Conservation (phyloP, 2,329 filamentous ascomycete genomes). For the Aspergillus alliaceus region DNA sequence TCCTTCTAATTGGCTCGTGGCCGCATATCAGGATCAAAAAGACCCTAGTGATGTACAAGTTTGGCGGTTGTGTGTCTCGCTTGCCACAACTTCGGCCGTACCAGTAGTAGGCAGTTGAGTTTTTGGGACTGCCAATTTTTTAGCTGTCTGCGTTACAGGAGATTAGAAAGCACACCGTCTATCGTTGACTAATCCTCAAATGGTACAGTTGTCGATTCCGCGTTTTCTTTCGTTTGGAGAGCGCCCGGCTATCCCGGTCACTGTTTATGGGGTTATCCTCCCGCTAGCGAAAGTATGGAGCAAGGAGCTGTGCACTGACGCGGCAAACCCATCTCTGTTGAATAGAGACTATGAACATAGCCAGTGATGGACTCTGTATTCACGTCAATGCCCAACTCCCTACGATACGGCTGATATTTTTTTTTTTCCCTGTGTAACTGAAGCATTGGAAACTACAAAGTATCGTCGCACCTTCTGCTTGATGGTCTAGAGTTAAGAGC, state of each 20-base stretch:
- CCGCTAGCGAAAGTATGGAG: background rate
- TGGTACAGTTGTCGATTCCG: too few relatives aligned
- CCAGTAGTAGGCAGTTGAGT: background rate
- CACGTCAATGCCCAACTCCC: too few relatives aligned
- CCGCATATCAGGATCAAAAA: slow-evolving; percentile 1
- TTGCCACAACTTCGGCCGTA: slow-evolving; percentile 3
- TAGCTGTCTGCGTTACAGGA: background rate
- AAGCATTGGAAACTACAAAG: too few relatives aligned
- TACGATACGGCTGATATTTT: too few relatives aligned
- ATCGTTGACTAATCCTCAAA: too few relatives aligned
- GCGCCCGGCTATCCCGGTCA: background rate
- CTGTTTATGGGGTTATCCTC: background rate
- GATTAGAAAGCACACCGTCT: background rate
- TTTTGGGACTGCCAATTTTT: background rate
- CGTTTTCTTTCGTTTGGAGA: background rate
- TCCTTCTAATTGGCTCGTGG: background rate
- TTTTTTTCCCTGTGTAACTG: background rate
- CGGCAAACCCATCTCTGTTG: background rate
- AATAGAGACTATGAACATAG: background rate
- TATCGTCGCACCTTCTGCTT: too few relatives aligned
- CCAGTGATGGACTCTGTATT: background rate
- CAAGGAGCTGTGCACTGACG: background rate
- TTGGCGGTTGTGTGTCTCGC: background rate
- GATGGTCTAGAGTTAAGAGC: too few relatives aligned
- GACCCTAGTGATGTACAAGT: background rate